Evolutionary conservation across 768 basidiomycete genomes (phyloP), one percentile per base, ranked within the genome.

Genomic region (Cystobasidium tubakii): DNA sequence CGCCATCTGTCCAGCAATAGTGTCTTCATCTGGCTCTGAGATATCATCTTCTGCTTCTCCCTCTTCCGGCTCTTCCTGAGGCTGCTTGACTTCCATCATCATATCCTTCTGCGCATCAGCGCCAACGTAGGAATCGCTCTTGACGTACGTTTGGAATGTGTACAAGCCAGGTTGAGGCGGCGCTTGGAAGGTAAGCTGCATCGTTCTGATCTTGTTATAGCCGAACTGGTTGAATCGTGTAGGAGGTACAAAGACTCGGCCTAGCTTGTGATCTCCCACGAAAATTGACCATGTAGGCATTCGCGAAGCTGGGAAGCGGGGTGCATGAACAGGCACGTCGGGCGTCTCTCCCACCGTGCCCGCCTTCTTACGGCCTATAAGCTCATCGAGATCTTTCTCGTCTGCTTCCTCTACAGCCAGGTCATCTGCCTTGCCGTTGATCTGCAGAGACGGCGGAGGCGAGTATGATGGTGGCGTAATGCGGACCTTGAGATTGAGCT

Each of bases 1-100:
- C 4, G 94, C 93, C 91, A 98, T 95, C 84, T 99, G 96, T 9
- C 96, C 96, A 3, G 93, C 96, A 65, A 98, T 83, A 29, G 89
- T 86, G 81, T 98, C 96, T 81, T 98, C 96, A 34, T 98, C 96
- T 0, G 96, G 96, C 62, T 98, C 96, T 0, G 93, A 96, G 76
- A 98, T 99, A 74, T 96, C 94, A 79, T 97, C 93, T 42, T 95
- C 94, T 25, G 83, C 83, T 33, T 75, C 78, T 15, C 82, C 85
- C 73, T 85, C 83, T 54, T 89, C 88, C 71, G 85, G 83, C 46
- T 88, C 88, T 6, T 88, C 87, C 0, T 83, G 83, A 13, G 86
- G 82, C 50, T 91, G 88, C 66, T 93, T 90, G 39, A 96, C 89
- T 80, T 89, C 46, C 79, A 93, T 91, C 79, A 86, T 84, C 76